These are phyloP conservation scores for Babesia caballi DNA, from an alignment of 169 alveolate species.

Conservation along the genomic window DNA sequence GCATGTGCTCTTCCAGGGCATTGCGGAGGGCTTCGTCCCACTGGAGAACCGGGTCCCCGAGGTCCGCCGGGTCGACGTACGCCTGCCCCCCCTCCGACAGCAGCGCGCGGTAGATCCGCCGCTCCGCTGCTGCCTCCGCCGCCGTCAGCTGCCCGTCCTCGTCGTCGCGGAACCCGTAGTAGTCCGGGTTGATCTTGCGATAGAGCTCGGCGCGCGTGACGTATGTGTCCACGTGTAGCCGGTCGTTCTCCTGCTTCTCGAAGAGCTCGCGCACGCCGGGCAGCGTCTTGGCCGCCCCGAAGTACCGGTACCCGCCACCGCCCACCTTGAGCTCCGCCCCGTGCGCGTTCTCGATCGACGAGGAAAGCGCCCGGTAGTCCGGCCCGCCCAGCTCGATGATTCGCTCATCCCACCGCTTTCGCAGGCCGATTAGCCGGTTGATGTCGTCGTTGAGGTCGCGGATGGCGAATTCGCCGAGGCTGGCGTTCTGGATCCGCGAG, in stretches of 20 bases:
- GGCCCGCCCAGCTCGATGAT: slow-evolving; percentile 89
- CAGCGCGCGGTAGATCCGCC: not conserved
- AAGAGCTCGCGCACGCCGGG: slow-evolving; percentile 92
- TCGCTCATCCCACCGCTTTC: slow-evolving; percentile 89
- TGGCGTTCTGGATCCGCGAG: slow-evolving; percentile 88
- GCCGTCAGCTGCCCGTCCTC: slow-evolving; percentile 20
- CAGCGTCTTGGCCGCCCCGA: slow-evolving; percentile 93
- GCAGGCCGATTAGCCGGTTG: slow-evolving; percentile 85
- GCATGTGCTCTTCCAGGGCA: too few species aligned
- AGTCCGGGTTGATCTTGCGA: slow-evolving; percentile 51
- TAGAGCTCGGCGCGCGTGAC: slow-evolving; percentile 57
- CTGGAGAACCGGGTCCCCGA: not conserved
- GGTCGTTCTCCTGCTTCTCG: slow-evolving; percentile 72
- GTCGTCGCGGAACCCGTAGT: slow-evolving; percentile 53
- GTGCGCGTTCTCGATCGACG: slow-evolving; percentile 43
- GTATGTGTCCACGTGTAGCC: slow-evolving; percentile 5
- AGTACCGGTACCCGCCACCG: slow-evolving; percentile 88
- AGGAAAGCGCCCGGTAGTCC: slow-evolving; percentile 66
- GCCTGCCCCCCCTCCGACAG: not conserved
- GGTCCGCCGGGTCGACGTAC: slow-evolving; percentile 1
- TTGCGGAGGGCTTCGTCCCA: slow-evolving; percentile 3
- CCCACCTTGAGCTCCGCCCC: slow-evolving; percentile 79
- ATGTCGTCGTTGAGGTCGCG: slow-evolving; percentile 93
- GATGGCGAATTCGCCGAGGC: slow-evolving; percentile 88
- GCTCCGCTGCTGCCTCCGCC: slow-evolving; percentile 43